Conservation (phyloP, 495 filamentous ascomycete genomes). For the Talaromyces nanjingensis region DNA sequence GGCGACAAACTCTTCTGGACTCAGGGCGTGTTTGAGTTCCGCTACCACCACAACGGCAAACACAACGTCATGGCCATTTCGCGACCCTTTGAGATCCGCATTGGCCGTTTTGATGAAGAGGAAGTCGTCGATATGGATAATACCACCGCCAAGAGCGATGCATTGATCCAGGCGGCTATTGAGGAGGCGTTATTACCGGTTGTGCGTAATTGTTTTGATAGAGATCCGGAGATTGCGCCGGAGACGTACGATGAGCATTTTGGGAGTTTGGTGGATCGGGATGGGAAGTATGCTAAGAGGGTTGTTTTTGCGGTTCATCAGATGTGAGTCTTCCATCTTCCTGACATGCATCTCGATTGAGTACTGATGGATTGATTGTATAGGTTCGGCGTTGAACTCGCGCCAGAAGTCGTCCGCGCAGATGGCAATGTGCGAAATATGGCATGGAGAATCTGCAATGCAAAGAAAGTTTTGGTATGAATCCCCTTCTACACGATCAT, state of each 20-base stretch:
- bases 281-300: constrained; percentile 80
- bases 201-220: constrained; percentile 85
- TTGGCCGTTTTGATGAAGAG: constrained; percentile 66
- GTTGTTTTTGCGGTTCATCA: constrained; percentile 91
- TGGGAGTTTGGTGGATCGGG: constrained; percentile 71
- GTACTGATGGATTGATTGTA: not conserved
- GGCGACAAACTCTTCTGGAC: constrained; percentile 98
- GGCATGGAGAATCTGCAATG: constrained; percentile 92
- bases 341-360: not conserved
- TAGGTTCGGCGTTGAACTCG: constrained; percentile 90
- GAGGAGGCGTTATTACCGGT: constrained; percentile 74
- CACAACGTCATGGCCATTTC: constrained; percentile 97
- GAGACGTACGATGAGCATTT: constrained; percentile 72
- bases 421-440: constrained; percentile 89
- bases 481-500: too few relatives aligned
- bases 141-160: constrained; percentile 24
- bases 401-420: constrained; percentile 83
- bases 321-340: constrained; percentile 49
- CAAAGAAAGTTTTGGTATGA: constrained; percentile 82
- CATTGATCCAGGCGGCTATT: constrained; percentile 46
- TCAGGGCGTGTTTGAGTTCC: constrained; percentile 89
- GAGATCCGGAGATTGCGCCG: constrained; percentile 86
- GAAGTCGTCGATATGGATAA: constrained; percentile 47
- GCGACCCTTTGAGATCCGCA: constrained; percentile 82
- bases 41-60: constrained; percentile 91